These are phyloP conservation scores for Boletus tylopilopsis DNA, from an alignment of 768 basidiomycete genomes.

Conservation along the genomic window DNA sequence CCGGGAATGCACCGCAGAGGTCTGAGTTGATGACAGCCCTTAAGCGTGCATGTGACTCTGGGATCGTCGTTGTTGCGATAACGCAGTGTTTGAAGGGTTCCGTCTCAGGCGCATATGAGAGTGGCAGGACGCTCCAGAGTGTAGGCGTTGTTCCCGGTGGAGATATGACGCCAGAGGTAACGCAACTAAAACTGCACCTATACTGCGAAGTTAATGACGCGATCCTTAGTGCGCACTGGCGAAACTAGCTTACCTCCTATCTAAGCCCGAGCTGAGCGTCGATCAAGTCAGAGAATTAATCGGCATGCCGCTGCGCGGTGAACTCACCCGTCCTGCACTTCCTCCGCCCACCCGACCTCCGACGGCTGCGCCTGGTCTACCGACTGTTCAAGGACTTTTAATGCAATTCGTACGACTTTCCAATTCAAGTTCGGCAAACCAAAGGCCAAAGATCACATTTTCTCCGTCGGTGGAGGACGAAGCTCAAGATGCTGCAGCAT, in stretches of 20 bases:
- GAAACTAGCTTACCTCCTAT: conserved; percentile 86
- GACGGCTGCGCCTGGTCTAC: conserved; percentile 43
- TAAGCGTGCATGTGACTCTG: conserved; percentile 76
- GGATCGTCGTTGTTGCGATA: conserved; percentile 86
- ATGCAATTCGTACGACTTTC: conserved; percentile 67
- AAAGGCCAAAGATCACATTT: conserved; percentile 35
- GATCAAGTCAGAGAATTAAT: conserved; percentile 73
- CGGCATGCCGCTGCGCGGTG: conserved; percentile 78
- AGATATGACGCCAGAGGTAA: conserved; percentile 95
- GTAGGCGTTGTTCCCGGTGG: conserved; percentile 81
- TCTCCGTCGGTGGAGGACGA: conserved; percentile 36
- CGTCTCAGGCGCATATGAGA: conserved; percentile 82
- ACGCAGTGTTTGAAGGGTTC: conserved; percentile 86
- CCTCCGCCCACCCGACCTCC: conserved; percentile 41
- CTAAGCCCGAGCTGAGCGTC: conserved; percentile 71
- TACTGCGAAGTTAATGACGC: background rate
- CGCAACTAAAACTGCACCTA: background rate
- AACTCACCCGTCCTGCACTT: conserved; percentile 61
- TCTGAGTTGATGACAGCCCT: conserved; percentile 71
- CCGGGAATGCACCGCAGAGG: conserved; percentile 88
- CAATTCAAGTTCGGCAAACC: conserved; percentile 37
- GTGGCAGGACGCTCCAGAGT: conserved; percentile 63
- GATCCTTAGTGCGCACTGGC: conserved; percentile 73
- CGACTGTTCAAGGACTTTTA: conserved; percentile 61
- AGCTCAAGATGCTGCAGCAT: conserved; percentile 45